A percentile compares a stretch with the other conserved stretches of the same genome.
Conservation (phyloP, 768 basidiomycete species). For the Terana coerulea region DNA sequence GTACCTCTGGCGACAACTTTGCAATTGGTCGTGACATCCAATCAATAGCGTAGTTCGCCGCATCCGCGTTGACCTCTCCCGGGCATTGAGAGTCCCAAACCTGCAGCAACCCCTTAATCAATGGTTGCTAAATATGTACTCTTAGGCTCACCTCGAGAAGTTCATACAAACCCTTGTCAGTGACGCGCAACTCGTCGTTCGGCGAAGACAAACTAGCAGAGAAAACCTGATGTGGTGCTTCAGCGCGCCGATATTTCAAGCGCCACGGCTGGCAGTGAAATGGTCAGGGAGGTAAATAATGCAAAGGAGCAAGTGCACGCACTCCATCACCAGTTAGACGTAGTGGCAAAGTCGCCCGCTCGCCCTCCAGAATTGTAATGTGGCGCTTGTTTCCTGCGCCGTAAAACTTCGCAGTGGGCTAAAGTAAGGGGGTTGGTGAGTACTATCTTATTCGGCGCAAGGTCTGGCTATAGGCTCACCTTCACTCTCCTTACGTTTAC, state of each 20-base stretch:
- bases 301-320: conserved; percentile 22
- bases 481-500: conserved; percentile 82
- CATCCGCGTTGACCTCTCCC: conserved; percentile 59
- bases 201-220: conserved; percentile 47
- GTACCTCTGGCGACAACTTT: conserved; percentile 54
- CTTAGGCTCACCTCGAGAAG: conserved; percentile 46
- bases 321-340: conserved; percentile 91
- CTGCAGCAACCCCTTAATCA: conserved; percentile 40
- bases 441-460: background rate
- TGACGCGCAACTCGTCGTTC: conserved; percentile 73
- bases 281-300: conserved; percentile 2
- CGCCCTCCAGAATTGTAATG: conserved; percentile 69
- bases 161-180: conserved; percentile 72
- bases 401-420: conserved; percentile 91
- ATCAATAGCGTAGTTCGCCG: conserved; percentile 64
- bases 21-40: conserved; percentile 82
- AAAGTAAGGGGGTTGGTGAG: background rate
- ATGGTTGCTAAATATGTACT: background rate
- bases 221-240: conserved; percentile 37
- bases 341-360: conserved; percentile 69
- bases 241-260: conserved; percentile 63
- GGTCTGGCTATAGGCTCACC: conserved; percentile 36
- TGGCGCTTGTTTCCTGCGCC: conserved; percentile 54
- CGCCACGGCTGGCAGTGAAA: conserved; percentile 71
- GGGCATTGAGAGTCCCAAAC: conserved; percentile 84